Base-by-base conservation (phyloP, 2,329 filamentous ascomycete species). In the Fusarium globosum region DNA sequence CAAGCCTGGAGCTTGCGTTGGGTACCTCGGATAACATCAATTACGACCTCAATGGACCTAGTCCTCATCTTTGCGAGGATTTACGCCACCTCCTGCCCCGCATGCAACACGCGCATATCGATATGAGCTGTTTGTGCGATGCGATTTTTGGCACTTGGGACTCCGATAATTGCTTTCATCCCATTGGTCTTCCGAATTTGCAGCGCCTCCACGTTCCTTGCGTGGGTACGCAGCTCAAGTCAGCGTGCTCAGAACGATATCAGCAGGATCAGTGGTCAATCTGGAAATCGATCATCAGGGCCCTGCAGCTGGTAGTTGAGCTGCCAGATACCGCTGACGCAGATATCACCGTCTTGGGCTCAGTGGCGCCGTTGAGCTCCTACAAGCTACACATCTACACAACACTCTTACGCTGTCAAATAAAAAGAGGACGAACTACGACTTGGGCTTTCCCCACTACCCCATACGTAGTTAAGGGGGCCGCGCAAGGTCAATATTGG, bases 21-120 rank as follows among this genome's bases (percentile, higher is more conserved):
- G n/a, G 41, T 26, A 28, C 51, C 2, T 38, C 35, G 7, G n/a
- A 26, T 10, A 18, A 15, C 20, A 9, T 15, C 2, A 36, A 38
- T 28, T 12, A 11, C 23, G 23, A 28, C 7, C 6, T 16, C 2
- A 4, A 18, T 15, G 4, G 48, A 0, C 23, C 4, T 5, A 15
- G 15, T 0, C 23, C 9, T 11, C 39, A 30, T 13, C 26, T 53
- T 1, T 69, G 65, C 18, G 38, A 69, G 2, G 45, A 59, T 6
- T 4, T 64, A 12, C 48, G 57, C 1, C 48, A n/a, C 9, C 1
- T 69, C 2, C 3, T 64, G 1, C 46, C 65, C 1, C 65, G 59
- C 4, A 55, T 69, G 65, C 49, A 64, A 2, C 52, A 69, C 13
- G 52, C 49, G 7, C 67, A 49, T 15, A 39, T 69, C 4, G 39